Base-by-base conservation (phyloP, 345 rosid species). In the Alliaria petiolata region DNA sequence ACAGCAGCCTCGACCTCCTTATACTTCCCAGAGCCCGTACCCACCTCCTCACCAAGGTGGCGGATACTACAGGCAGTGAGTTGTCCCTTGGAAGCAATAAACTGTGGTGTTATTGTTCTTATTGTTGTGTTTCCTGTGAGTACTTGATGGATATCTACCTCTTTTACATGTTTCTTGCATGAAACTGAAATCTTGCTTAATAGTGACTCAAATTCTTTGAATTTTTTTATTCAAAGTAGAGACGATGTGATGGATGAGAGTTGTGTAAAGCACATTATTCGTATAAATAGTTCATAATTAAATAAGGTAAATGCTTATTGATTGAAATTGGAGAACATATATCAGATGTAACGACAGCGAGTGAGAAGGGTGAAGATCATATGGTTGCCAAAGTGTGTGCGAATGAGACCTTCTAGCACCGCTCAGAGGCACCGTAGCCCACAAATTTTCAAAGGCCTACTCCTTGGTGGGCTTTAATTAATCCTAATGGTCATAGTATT, bases 1-100 rank as follows among this genome's bases (percentile, higher is more conserved):
- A 16, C 95, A 88, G 76, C 97, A 89, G 71, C 91, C 98, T 14
- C 86, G 89, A 56, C 96, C 97, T 72, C 91, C 98, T n/a, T 93
- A 95, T 75, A 78, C 89, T 0, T 69, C 76, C 59, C 93, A 83
- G 67, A 76, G 61, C 47, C 99, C 96, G 1, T 91, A 91, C 61
- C 88, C 83, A 1, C 92, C 90, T 15, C 85, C 86, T 51, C 83
- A 83, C 71, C 96, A 89, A 84, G 70, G 92, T 19, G 90, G 95
- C 11, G 89, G 96, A 55, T 91, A 91, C 75, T 88, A 89, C 78
- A 88, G 85, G 85, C 93, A 85, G 67, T 86, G 66, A 76, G 26
- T 55, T 62, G 28, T 59, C 16, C 31, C 7, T 51, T 76, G 55
- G 65, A 26, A 55, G 45, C 15, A 69, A 56, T 69, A 62, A 69